Evolutionary conservation across 352 stramenopile genomes (phyloP).

Genomic region (Phytophthora litchii): DNA sequence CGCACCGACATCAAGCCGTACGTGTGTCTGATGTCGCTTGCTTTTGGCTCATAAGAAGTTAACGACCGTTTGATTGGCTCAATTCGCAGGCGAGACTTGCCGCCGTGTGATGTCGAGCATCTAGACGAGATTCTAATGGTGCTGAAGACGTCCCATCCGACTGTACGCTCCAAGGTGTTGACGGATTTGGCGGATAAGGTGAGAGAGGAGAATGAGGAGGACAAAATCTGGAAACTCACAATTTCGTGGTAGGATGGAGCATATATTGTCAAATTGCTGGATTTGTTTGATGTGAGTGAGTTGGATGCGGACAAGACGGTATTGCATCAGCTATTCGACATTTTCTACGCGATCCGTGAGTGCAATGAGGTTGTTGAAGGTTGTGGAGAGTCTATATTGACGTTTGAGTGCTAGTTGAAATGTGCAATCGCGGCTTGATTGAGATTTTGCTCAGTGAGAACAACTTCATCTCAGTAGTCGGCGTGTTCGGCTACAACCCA

Average conservation of each 20-base stretch:
- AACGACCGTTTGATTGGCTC: constrained; percentile 21
- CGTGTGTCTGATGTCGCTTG: constrained; percentile 21
- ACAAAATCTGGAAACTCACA: too few relatives aligned
- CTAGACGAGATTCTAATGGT: constrained; percentile 66
- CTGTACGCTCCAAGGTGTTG: constrained; percentile 55
- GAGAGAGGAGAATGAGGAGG: background rate
- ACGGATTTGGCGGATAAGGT: constrained; percentile 57
- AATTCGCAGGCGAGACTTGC: constrained; percentile 54
- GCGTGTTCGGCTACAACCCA: constrained; percentile 83
- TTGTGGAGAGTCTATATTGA: constrained; percentile 1
- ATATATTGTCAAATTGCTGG: constrained; percentile 77
- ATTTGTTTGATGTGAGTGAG: constrained; percentile 77
- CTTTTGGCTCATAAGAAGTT: constrained; percentile 11
- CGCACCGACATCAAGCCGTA: constrained; percentile 63
- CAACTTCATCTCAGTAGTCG: constrained; percentile 85
- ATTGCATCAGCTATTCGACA: constrained; percentile 73
- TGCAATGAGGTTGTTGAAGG: constrained; percentile 4
- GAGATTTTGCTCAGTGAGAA: constrained; percentile 73
- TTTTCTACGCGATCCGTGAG: constrained; percentile 75
- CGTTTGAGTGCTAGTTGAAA: constrained; percentile 53
- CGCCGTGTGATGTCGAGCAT: constrained; percentile 67
- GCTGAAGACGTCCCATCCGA: constrained; percentile 67
- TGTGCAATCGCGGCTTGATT: constrained; percentile 72
- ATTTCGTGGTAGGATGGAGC: constrained; percentile 49
- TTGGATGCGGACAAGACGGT: constrained; percentile 63